Base-by-base conservation (phyloP, 1,139 yeast species). In the Hyphopichia wangnamkhiaoensis region DNA sequence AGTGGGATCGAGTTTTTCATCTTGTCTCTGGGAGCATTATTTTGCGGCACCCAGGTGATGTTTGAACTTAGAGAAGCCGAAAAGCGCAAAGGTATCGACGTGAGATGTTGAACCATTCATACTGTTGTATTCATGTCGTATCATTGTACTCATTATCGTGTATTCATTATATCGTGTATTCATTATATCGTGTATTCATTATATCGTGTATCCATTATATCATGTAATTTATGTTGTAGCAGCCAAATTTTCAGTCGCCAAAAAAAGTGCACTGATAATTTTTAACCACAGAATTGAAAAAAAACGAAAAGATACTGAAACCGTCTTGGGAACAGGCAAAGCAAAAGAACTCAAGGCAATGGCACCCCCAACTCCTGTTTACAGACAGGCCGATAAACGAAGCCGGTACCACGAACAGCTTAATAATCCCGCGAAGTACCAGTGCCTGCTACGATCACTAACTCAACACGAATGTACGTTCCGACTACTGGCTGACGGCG, bases 1-100 rank as follows among this genome's bases (percentile, higher is more conserved):
- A 70, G 74, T 23, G 98, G 98, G 0, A 56, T 87, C 31, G 64
- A 63, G 21, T 87, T 86, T 55, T 82, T 88, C 46, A 58, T 84
- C 2, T 58, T 79, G 14, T 76, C 95, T 2, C 82, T 87, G 44
- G 59, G 63, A 5, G 79, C 87, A 41, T 68, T 94, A 34, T 93
- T 86, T 61, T 83, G 89, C 17, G 98, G 85, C 2, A 83, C 81
- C 1, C 98, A 93, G 59, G 84, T 90, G 20, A 94, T 94, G 98
- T 91, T 90, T 68, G 98, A 94, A 61, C 64, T 86, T 45, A 76
- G 99, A 51, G 95, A 89, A 57, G 68, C 80, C 31, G 99, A 93
- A 58, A 84, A 79, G 60, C 76, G 98, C 53, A 72, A 76, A 40
- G 98, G 97, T 1, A 76, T 91, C 23, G 80, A 85, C 57, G 80